A percentile compares a stretch with the other conserved stretches of the same genome.
Conservation (phyloP, 2,329 filamentous ascomycete species). For the Diaporthe sp. region DNA sequence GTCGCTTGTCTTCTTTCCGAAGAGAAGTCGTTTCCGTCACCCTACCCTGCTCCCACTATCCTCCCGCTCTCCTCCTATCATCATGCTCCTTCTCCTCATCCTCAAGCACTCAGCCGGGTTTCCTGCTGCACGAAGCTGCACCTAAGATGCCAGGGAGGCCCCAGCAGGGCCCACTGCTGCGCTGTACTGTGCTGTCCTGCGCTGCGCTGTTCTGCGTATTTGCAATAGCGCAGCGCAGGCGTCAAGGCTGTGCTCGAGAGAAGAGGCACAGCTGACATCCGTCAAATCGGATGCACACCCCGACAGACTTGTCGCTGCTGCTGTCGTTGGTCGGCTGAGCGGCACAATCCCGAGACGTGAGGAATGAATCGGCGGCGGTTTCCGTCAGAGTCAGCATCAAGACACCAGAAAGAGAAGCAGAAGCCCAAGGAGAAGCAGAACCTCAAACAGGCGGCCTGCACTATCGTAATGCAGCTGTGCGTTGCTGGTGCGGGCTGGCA, state of each 20-base stretch:
- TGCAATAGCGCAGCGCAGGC: background rate
- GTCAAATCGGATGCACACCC: background rate
- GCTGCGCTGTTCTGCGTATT: constrained; percentile 4
- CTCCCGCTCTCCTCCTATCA: background rate
- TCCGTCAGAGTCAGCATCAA: constrained; percentile 7
- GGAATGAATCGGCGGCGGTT: background rate
- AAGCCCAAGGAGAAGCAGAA: background rate
- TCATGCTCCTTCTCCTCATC: constrained; percentile 4
- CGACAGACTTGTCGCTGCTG: background rate
- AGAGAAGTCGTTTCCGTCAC: background rate
- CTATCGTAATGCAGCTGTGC: constrained; percentile 9
- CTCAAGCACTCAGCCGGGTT: background rate
- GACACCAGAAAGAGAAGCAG: background rate
- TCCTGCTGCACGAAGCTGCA: background rate
- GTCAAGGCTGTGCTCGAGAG: constrained; percentile 9
- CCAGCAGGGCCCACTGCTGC: constrained; percentile 1
- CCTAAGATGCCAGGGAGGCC: background rate
- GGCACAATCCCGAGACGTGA: constrained; percentile 9
- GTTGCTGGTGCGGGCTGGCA: background rate
- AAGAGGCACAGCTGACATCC: background rate
- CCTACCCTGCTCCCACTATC: background rate
- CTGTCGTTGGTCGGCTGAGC: background rate
- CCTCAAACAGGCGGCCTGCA: constrained; percentile 6
- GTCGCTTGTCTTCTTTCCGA: constrained; percentile 25
- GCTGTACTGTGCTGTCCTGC: constrained; percentile 1